These are phyloP conservation scores for Daldinia sp. DNA, from an alignment of 2,329 filamentous ascomycete species.

Conservation along the genomic window DNA sequence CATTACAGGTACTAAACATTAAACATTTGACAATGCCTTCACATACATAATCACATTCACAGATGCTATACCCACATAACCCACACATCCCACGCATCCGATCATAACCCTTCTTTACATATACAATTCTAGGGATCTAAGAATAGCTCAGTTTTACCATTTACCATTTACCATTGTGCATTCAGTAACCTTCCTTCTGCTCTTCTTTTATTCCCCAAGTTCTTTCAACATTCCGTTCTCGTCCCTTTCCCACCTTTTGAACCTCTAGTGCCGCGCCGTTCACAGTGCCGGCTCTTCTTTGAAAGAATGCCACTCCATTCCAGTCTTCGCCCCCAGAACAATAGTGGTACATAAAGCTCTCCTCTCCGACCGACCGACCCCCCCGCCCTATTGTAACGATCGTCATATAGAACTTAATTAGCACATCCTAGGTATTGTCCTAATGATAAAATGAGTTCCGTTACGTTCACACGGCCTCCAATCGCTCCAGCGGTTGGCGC, in stretches of 20 bases:
- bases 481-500: conserved; percentile 22
- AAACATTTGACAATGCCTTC: not conserved
- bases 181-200: conserved; percentile 2
- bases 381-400: not conserved
- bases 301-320: conserved; percentile 51
- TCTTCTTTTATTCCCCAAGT: conserved; percentile 9
- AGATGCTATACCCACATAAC: conserved; percentile 15
- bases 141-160: not conserved
- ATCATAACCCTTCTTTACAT: conserved; percentile 37
- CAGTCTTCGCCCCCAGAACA: conserved; percentile 40
- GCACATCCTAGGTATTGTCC: not conserved
- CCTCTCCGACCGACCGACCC: conserved; percentile 9
- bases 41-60: not conserved
- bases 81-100: conserved; percentile 13
- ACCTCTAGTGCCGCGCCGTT: conserved; percentile 34
- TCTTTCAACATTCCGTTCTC: conserved; percentile 42
- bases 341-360: conserved; percentile 46
- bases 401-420: conserved; percentile 5
- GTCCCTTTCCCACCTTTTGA: conserved; percentile 22
- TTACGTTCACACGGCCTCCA: conserved; percentile 41
- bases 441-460: conserved; percentile 45
- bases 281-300: conserved; percentile 37
- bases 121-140: conserved; percentile 9
- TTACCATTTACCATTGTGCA: conserved; percentile 1
- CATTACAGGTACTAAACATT: no score